phyloP scores from a whole-genome alignment of 2,329 filamentous ascomycete species.

The Trichoderma citrinoviride region DNA sequence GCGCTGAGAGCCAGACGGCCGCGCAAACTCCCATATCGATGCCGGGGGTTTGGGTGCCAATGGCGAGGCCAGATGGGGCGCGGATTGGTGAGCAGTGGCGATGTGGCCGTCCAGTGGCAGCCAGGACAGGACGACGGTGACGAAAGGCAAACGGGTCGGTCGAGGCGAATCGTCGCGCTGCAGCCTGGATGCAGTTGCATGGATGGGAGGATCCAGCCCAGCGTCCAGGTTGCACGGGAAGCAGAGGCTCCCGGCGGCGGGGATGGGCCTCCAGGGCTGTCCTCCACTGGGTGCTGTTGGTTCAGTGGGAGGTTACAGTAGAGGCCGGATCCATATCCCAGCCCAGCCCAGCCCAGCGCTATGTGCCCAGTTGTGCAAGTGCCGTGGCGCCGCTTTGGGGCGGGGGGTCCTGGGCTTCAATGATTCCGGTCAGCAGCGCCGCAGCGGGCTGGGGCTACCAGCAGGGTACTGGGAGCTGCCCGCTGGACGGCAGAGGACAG shows the following conservation, averaged over 20 bases:
- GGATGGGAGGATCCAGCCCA: too few relatives aligned
- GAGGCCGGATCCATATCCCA: conserved; percentile 7
- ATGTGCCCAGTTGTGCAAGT: conserved; percentile 3
- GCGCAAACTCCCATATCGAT: conserved; percentile 18
- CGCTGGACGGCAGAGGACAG: not conserved
- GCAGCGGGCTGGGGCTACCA: not conserved
- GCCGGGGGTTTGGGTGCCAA: not conserved
- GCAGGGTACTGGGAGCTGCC: not conserved
- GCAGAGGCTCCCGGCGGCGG: not conserved
- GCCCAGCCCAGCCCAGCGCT: too few relatives aligned
- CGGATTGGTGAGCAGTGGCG: not conserved
- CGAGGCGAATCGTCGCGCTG: not conserved
- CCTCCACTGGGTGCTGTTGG: not conserved
- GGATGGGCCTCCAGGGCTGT: not conserved
- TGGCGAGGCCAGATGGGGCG: not conserved
- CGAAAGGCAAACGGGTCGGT: not conserved
- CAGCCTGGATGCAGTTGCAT: not conserved
- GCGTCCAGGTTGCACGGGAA: not conserved
- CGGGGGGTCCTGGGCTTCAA: not conserved
- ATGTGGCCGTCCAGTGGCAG: not conserved
- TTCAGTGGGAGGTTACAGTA: not conserved
- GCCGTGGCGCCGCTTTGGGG: conserved; percentile 12
- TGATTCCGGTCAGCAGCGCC: not conserved
- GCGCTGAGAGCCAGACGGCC: conserved; percentile 6
- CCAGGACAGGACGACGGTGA: too few relatives aligned